These are phyloP conservation scores for Pseudognaphalium luteoalbum DNA, from an alignment of 129 eudicot genomes.

Conservation along the genomic window DNA sequence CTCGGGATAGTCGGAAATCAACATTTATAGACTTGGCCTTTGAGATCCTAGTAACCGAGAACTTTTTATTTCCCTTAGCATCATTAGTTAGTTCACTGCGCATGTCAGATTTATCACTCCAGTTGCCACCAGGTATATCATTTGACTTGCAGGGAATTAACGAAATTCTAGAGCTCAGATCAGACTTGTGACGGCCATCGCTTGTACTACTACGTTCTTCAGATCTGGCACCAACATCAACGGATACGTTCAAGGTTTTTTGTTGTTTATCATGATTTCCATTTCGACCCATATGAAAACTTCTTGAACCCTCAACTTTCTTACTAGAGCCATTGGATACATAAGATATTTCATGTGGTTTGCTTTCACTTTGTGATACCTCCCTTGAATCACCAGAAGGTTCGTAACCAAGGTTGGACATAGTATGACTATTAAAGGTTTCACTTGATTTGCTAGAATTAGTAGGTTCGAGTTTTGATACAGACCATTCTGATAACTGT, in stretches of 20 bases:
- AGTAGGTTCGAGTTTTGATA: conserved; percentile 41
- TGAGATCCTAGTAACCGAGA: conserved; percentile 77
- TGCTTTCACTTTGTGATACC: conserved; percentile 37
- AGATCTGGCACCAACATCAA: conserved; percentile 44
- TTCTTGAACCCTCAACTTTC: conserved; percentile 32
- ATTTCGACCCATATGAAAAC: conserved; percentile 37
- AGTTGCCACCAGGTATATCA: conserved; percentile 45
- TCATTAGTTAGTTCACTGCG: conserved; percentile 51
- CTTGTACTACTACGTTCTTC: conserved; percentile 33
- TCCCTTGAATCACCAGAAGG: conserved; percentile 40
- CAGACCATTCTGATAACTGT: conserved; percentile 42
- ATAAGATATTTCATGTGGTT: conserved; percentile 36
- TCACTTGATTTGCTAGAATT: conserved; percentile 45
- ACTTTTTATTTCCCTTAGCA: conserved; percentile 66
- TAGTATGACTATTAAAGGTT: conserved; percentile 25
- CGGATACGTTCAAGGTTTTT: conserved; percentile 32
- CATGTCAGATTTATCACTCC: conserved; percentile 42
- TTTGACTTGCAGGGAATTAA: conserved; percentile 40
- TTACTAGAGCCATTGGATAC: conserved; percentile 40
- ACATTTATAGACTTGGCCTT: conserved; percentile 88
- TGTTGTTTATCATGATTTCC: conserved; percentile 41
- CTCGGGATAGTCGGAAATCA: conserved; percentile 92
- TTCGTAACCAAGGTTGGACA: conserved; percentile 41
- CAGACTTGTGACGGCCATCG: conserved; percentile 41
- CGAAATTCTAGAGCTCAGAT: conserved; percentile 42